Percentiles rank a stretch among this genome's conserved stretches.
Evolutionary conservation across 352 stramenopile species (phyloP).

Genomic region (Pythium phragmitis): DNA sequence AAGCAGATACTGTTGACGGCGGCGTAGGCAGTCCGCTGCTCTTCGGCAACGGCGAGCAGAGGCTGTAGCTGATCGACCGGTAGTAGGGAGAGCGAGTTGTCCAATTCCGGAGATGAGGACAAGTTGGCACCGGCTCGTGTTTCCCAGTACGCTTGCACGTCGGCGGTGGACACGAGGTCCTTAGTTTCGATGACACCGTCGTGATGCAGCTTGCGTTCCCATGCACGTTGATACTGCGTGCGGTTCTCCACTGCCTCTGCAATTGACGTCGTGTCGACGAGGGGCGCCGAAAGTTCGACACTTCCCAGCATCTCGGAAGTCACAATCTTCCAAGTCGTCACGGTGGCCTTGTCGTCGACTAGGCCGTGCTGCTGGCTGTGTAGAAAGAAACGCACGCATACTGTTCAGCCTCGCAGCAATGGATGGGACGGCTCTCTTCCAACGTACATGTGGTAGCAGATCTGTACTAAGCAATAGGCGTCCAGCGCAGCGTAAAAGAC

Average conservation of each 20-base stretch:
- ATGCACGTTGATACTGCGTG: constrained; percentile 36
- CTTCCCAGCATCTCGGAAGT: constrained; percentile 26
- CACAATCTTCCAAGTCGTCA: constrained; percentile 31
- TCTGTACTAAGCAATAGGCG: constrained; percentile 57
- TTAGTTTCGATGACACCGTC: constrained; percentile 9
- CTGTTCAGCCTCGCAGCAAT: not conserved
- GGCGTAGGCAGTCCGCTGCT: constrained; percentile 33
- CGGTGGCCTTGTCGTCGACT: constrained; percentile 13
- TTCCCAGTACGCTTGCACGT: constrained; percentile 40
- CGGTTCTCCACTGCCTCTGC: constrained; percentile 29
- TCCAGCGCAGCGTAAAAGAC: constrained; percentile 63
- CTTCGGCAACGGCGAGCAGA: constrained; percentile 31
- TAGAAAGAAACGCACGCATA: not conserved
- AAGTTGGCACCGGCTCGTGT: not conserved
- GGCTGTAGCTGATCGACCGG: constrained; percentile 33
- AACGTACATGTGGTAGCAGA: constrained; percentile 49
- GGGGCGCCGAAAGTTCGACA: constrained; percentile 32
- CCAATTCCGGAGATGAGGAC: not conserved
- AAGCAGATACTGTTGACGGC: constrained; percentile 78
- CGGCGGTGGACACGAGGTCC: constrained; percentile 30
- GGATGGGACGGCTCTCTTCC: not conserved
- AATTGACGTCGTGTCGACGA: constrained; percentile 19
- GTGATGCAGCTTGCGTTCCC: constrained; percentile 18
- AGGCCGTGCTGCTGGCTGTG: constrained; percentile 13
- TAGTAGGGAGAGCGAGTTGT: constrained; percentile 26